Evolutionary conservation across 441 rosid genomes (phyloP).

Genomic region (Bruguiera hainesii): DNA sequence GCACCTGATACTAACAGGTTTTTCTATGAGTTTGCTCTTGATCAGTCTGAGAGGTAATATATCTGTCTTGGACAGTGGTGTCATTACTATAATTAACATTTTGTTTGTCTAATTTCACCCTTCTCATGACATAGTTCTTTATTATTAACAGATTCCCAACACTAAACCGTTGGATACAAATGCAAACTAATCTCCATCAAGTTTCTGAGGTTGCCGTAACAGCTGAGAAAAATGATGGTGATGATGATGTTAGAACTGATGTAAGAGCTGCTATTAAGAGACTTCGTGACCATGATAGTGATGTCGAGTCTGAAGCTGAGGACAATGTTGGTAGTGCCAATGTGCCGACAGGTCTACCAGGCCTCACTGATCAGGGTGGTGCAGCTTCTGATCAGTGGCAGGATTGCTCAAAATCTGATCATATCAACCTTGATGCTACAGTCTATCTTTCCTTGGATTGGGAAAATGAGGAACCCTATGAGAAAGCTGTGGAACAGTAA

Average conservation of each 20-base stretch:
- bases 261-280: slow-evolving; percentile 71
- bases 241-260: slow-evolving; percentile 49
- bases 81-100: slow-evolving; percentile 8
- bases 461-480: slow-evolving; percentile 91
- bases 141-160: slow-evolving; percentile 75
- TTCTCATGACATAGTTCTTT: slow-evolving; percentile 18
- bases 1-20: slow-evolving; percentile 76
- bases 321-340: slow-evolving; percentile 42
- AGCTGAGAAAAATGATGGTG: slow-evolving; percentile 50
- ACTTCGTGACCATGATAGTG: slow-evolving; percentile 72
- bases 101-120: slow-evolving; percentile 19
- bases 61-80: slow-evolving; percentile 17
- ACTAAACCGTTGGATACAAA: slow-evolving; percentile 97
- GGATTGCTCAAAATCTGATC: slow-evolving; percentile 42
- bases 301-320: slow-evolving; percentile 76
- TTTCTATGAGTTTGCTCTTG: slow-evolving; percentile 97
- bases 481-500: slow-evolving; percentile 89
- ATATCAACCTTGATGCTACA: slow-evolving; percentile 50
- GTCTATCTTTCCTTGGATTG: slow-evolving; percentile 92
- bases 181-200: slow-evolving; percentile 96
- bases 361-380: slow-evolving; percentile 43
- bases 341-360: slow-evolving; percentile 37
- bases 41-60: slow-evolving; percentile 96
- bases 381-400: slow-evolving; percentile 35
- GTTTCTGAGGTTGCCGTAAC: slow-evolving; percentile 92